Percentiles rank a stretch among this genome's conserved stretches.
Conservation (phyloP, 768 basidiomycete species). For the Boletellus ananiceps region DNA sequence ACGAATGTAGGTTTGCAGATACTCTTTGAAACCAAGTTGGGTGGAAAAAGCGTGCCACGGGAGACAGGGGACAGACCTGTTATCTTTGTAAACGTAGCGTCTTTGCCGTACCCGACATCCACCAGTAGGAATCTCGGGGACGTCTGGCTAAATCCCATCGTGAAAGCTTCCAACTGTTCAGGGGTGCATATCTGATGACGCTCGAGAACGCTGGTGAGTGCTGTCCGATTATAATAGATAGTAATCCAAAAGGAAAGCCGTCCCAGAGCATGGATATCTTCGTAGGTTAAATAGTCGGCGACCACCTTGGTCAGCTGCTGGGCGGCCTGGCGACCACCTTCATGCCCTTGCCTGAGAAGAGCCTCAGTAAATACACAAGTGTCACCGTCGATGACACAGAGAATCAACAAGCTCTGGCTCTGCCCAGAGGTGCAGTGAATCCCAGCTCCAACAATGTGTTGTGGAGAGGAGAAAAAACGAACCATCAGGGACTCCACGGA, state of each 20-base stretch:
- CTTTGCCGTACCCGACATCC: slow-evolving; percentile 63
- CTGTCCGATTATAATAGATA: slow-evolving; percentile 62
- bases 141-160: slow-evolving; percentile 66
- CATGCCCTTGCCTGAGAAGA: slow-evolving; percentile 56
- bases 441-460: neutral
- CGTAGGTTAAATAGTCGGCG: slow-evolving; percentile 60
- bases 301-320: slow-evolving; percentile 65
- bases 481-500: slow-evolving; percentile 51
- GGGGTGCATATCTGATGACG: slow-evolving; percentile 52
- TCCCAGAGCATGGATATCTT: slow-evolving; percentile 57
- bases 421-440: slow-evolving; percentile 24
- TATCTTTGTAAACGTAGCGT: slow-evolving; percentile 62
- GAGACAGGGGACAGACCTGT: slow-evolving; percentile 43
- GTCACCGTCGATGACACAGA: slow-evolving; percentile 73
- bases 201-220: slow-evolving; percentile 47
- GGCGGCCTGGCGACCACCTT: slow-evolving; percentile 58
- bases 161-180: slow-evolving; percentile 68
- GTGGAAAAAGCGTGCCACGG: neutral
- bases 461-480: slow-evolving; percentile 1
- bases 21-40: slow-evolving; percentile 42
- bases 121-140: slow-evolving; percentile 67
- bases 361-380: slow-evolving; percentile 59
- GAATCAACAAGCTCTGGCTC: slow-evolving; percentile 64
- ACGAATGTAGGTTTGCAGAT: slow-evolving; percentile 62
- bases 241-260: slow-evolving; percentile 74